These are phyloP conservation scores for Pisolithus microcarpus DNA, from an alignment of 768 basidiomycete genomes.

Conservation along the genomic window DNA sequence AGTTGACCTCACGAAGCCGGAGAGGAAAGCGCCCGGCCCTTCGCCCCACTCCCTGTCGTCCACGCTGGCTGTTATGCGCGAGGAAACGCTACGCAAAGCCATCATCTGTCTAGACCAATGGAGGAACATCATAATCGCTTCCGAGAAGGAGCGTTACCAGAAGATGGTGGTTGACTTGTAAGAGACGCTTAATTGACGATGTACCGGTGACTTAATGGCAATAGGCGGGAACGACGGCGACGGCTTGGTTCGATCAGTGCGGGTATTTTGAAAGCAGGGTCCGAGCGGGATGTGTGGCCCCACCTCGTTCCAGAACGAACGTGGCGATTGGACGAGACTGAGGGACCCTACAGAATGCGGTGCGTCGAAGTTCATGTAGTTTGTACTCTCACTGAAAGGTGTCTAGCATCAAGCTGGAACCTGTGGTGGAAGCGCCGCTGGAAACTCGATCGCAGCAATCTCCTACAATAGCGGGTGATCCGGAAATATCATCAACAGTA, in stretches of 20 bases:
- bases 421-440: conserved; percentile 37
- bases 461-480: conserved; percentile 33
- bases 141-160: conserved; percentile 65
- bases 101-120: conserved; percentile 62
- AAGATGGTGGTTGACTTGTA: conserved; percentile 72
- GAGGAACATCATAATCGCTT: conserved; percentile 58
- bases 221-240: conserved; percentile 70
- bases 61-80: conserved; percentile 17
- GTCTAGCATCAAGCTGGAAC: conserved; percentile 71
- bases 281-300: conserved; percentile 83
- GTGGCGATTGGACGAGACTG: conserved; percentile 88
- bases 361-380: conserved; percentile 23
- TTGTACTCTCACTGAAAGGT: conserved; percentile 1
- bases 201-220: neutral
- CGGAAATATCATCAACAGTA: conserved; percentile 39
- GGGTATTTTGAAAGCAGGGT: conserved; percentile 54
- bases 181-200: neutral
- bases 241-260: conserved; percentile 55
- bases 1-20: conserved; percentile 45
- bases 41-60: conserved; percentile 1
- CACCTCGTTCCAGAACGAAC: conserved; percentile 37
- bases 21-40: conserved; percentile 1
- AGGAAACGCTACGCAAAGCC: conserved; percentile 49
- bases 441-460: conserved; percentile 36
- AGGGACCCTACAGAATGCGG: conserved; percentile 85